Conservation (phyloP, 768 basidiomycete genomes). For the Strobilomyces dryophilus region DNA sequence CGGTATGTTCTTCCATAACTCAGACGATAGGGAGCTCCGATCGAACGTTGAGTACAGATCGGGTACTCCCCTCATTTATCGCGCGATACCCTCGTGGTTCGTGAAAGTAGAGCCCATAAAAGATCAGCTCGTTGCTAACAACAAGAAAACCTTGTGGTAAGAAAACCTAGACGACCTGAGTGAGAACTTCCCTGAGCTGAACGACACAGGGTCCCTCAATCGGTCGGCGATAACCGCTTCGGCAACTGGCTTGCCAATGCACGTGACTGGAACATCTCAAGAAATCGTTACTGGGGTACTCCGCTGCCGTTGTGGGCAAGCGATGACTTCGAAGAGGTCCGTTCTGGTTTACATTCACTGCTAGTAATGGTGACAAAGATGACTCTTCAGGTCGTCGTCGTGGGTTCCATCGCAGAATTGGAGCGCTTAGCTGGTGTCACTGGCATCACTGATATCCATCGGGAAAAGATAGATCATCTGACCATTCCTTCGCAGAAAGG, state of each 20-base stretch:
- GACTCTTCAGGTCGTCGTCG: slow-evolving; percentile 61
- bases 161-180: slow-evolving; percentile 10
- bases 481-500: slow-evolving; percentile 91
- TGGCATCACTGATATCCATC: slow-evolving; percentile 86
- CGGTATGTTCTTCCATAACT: slow-evolving; percentile 42
- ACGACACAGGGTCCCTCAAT: slow-evolving; percentile 79
- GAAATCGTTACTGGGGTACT: slow-evolving; percentile 99
- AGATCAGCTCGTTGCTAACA: slow-evolving; percentile 86
- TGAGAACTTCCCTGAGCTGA: slow-evolving; percentile 1
- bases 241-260: slow-evolving; percentile 98
- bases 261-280: slow-evolving; percentile 99
- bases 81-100: slow-evolving; percentile 96
- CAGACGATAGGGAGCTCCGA: not conserved
- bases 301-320: slow-evolving; percentile 96
- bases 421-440: slow-evolving; percentile 79
- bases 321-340: slow-evolving; percentile 83
- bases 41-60: slow-evolving; percentile 49
- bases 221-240: slow-evolving; percentile 87
- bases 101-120: slow-evolving; percentile 82
- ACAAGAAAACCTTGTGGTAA: slow-evolving; percentile 86
- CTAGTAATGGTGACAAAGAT: not conserved
- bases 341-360: not conserved
- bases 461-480: slow-evolving; percentile 93
- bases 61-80: slow-evolving; percentile 91
- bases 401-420: slow-evolving; percentile 86